These are phyloP conservation scores for Dactylorhiza incarnata DNA, from an alignment of 106 monocot genomes.

Conservation along the genomic window DNA sequence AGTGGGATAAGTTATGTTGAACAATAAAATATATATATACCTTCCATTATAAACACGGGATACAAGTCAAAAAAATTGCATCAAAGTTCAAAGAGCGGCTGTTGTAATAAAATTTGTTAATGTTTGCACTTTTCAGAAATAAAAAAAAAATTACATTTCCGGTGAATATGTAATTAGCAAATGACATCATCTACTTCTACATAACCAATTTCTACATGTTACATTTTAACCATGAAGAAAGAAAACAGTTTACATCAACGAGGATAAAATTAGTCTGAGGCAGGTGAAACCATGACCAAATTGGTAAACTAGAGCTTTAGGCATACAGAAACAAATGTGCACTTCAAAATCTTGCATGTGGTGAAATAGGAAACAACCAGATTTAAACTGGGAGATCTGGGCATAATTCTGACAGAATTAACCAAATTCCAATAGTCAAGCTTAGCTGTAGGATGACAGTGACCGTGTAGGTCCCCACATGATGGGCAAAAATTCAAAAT, in stretches of 20 bases:
- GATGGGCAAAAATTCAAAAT: slow-evolving; percentile 4
- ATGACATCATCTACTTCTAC: no score
- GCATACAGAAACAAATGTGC: slow-evolving; percentile 1
- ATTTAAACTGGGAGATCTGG: slow-evolving; percentile 10
- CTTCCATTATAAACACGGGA: background rate
- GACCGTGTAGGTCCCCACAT: slow-evolving; percentile 1
- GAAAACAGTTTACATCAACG: background rate
- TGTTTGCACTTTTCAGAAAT: background rate
- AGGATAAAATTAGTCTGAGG: background rate
- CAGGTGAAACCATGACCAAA: background rate
- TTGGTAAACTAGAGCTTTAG: background rate
- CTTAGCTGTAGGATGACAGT: slow-evolving; percentile 9
- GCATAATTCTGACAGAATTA: background rate
- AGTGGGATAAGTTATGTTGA: background rate
- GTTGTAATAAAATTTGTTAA: background rate
- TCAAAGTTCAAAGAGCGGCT: background rate
- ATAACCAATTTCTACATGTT: background rate
- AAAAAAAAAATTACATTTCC: background rate
- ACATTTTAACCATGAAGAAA: background rate
- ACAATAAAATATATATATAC: background rate
- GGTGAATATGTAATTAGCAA: no score
- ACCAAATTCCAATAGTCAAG: slow-evolving; percentile 1
- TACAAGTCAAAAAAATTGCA: background rate
- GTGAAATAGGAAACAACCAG: background rate
- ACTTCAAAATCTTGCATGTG: background rate